These are phyloP conservation scores for Rutstroemia sp. DNA, from an alignment of 2,329 filamentous ascomycete genomes.

Conservation along the genomic window DNA sequence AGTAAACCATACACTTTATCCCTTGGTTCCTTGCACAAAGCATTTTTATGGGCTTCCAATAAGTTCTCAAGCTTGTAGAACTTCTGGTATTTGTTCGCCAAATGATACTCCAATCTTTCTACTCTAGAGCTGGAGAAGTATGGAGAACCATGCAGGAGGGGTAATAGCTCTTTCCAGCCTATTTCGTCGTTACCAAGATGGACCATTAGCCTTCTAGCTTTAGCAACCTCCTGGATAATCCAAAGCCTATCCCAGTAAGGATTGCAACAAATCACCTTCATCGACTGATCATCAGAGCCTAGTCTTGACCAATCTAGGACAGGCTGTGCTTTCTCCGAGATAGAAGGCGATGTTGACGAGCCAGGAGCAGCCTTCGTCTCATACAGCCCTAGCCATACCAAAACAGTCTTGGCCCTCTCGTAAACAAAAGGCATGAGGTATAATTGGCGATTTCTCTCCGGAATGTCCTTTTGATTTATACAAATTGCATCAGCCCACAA, in stretches of 20 bases:
- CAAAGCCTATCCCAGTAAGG: conserved; percentile 20
- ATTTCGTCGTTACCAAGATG: conserved; percentile 17
- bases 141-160: background rate
- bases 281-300: background rate
- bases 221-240: conserved; percentile 28
- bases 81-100: conserved; percentile 9
- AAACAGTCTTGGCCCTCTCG: conserved; percentile 3
- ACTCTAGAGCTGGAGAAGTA: background rate
- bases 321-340: background rate
- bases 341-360: background rate
- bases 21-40: conserved; percentile 24
- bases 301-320: background rate
- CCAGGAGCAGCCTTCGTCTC: no score
- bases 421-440: conserved; percentile 12
- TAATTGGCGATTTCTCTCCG: conserved; percentile 11
- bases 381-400: conserved; percentile 8
- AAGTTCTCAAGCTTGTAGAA: conserved; percentile 18
- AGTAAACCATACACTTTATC: conserved; percentile 30
- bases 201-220: conserved; percentile 20
- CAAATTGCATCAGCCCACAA: conserved; percentile 12
- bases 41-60: conserved; percentile 19
- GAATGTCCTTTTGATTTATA: background rate
- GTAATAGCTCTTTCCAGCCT: background rate
- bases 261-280: conserved; percentile 12
- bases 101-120: conserved; percentile 16